Evolutionary conservation across 148 eudicot genomes (phyloP).

Genomic region (Chenopodium formosanum): DNA sequence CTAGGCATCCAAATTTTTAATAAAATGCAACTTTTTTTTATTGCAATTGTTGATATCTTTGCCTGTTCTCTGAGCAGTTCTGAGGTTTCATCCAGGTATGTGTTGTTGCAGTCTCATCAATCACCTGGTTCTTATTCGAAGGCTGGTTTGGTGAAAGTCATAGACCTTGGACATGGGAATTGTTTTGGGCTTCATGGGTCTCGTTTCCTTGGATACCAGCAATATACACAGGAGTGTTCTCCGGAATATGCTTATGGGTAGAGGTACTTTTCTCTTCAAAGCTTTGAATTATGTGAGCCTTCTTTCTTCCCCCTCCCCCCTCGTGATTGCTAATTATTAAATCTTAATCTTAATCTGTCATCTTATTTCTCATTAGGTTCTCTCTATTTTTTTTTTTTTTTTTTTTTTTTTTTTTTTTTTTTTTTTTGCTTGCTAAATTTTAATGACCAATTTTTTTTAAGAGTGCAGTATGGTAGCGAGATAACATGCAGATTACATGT

Average conservation of each 20-base stretch:
- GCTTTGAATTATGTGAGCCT: too few relatives aligned
- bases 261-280: slow-evolving; percentile 40
- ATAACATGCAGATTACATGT: background rate
- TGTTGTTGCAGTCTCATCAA: slow-evolving; percentile 52
- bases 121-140: slow-evolving; percentile 48
- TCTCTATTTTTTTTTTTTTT: background rate
- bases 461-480: too few relatives aligned
- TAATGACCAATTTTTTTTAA: too few relatives aligned
- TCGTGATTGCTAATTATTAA: background rate
- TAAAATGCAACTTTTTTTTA: background rate
- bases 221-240: slow-evolving; percentile 60
- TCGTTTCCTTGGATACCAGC: slow-evolving; percentile 76
- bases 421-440: background rate
- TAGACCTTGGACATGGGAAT: slow-evolving; percentile 47
- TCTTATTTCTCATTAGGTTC: too few relatives aligned
- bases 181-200: slow-evolving; percentile 36
- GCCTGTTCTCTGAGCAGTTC: slow-evolving; percentile 13
- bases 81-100: slow-evolving; percentile 38
- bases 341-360: background rate
- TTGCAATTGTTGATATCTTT: slow-evolving; percentile 2
- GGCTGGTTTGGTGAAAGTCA: slow-evolving; percentile 33
- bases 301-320: background rate
- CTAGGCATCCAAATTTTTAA: too few relatives aligned
- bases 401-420: background rate
- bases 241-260: slow-evolving; percentile 67